Base-by-base conservation (phyloP, 345 rosid genomes). In the Bruguiera gymnorhiza region DNA sequence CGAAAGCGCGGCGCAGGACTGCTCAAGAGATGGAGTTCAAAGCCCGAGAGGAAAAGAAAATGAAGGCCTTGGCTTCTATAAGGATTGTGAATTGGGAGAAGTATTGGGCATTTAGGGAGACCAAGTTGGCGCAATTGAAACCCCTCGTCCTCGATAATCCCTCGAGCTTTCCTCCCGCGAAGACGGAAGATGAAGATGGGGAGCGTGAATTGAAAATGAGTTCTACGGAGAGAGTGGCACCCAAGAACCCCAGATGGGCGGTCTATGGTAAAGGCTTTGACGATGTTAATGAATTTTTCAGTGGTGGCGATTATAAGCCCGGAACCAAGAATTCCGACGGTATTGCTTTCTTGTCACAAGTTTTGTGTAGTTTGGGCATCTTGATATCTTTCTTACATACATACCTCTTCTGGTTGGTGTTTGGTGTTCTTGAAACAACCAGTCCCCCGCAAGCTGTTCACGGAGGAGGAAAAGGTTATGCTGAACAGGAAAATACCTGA, bases 221-320 rank as follows among this genome's bases (percentile, higher is more conserved):
- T 62, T 43, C n/a, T 63, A 76, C 77, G 59, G 88, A 86, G 77
- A 83, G 97, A 53, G 89, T 76, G 61, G 83, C 80, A 3, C 92
- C 97, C 2, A 90, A 81, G 86, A 88, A 89, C 63, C 97, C 99
- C 5, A 91, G 88, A 74, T 87, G 96, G 97, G 97, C 91, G 0
- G 99, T 91, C 39, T 89, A 89, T 66, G 97, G 97, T 18, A 88
- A 69, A 73, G 96, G 99, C 19, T 84, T 94, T 70, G 97, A 91
- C 46, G 90, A 94, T 67, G 87, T 94, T 60, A 67, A 83, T 4
- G 83, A 84, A 48, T 88, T 91, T 51, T 87, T 94, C 62, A 84
- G 83, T 21, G 82, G 90, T 62, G 85, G 72, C 56, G 76, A 76
- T 53, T 89, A 91, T 77, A 83, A 78, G 67, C 90, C 86, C 69